Evolutionary conservation across 805 yeast species (phyloP).

Genomic region (Suhomyces emberorum): DNA sequence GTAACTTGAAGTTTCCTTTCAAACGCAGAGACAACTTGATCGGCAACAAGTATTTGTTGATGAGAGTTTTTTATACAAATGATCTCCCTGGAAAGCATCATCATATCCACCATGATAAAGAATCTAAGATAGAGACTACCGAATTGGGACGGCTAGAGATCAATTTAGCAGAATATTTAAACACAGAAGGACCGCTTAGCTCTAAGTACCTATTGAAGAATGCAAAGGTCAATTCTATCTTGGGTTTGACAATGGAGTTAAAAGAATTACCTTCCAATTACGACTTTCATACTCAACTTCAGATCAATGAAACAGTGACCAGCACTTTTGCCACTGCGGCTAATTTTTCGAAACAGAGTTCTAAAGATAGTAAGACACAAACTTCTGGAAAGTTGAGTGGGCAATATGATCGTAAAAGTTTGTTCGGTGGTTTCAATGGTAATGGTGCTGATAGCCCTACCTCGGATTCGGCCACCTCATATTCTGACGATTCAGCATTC

Average conservation of each 20-base stretch:
- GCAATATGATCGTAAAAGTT: constrained; percentile 39
- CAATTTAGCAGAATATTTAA: constrained; percentile 70
- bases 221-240: constrained; percentile 80
- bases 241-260: constrained; percentile 56
- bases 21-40: constrained; percentile 37
- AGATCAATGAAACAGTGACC: constrained; percentile 24
- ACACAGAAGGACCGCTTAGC: constrained; percentile 48
- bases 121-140: constrained; percentile 21
- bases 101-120: not conserved
- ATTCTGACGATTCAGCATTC: not conserved
- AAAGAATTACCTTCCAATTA: constrained; percentile 37
- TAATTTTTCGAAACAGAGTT: not conserved
- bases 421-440: constrained; percentile 51
- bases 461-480: not conserved
- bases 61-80: constrained; percentile 35
- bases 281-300: constrained; percentile 43
- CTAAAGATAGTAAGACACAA: not conserved
- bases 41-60: constrained; percentile 40
- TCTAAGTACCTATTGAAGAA: constrained; percentile 69
- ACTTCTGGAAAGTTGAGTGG: constrained; percentile 28
- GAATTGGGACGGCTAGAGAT: constrained; percentile 64
- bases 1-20: constrained; percentile 39
- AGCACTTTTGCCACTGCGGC: not conserved
- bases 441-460: constrained; percentile 19
- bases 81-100: constrained; percentile 5